Percentiles rank a stretch among this genome's conserved stretches.
Conservation (phyloP, 1,284 basidiomycete species). For the Boletellus deceptivus region DNA sequence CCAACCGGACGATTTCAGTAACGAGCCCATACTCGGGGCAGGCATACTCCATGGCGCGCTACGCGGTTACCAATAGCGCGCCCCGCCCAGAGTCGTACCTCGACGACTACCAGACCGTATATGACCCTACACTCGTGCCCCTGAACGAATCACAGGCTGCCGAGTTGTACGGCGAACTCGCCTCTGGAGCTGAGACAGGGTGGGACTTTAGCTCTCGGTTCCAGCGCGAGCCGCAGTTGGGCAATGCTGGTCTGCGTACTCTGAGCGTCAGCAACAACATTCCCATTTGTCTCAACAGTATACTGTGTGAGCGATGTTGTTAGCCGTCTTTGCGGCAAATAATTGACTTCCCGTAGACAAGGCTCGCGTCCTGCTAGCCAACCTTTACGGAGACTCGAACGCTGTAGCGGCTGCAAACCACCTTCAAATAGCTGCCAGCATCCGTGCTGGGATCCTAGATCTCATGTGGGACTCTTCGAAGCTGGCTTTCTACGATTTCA, state of each 20-base stretch:
- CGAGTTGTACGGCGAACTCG: constrained; percentile 85
- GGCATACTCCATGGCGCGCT: constrained; percentile 68
- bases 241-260: constrained; percentile 60
- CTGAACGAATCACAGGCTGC: constrained; percentile 61
- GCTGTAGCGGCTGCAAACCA: constrained; percentile 51
- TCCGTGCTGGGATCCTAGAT: constrained; percentile 76
- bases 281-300: constrained; percentile 81
- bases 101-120: constrained; percentile 75
- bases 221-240: constrained; percentile 44
- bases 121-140: constrained; percentile 53
- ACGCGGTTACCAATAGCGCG: constrained; percentile 77
- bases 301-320: constrained; percentile 61
- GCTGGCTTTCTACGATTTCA: constrained; percentile 89
- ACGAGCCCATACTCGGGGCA: constrained; percentile 71
- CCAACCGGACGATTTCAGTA: constrained; percentile 72
- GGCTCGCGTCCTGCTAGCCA: constrained; percentile 60
- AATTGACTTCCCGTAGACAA: constrained; percentile 46
- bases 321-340: neutral
- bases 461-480: constrained; percentile 82
- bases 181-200: constrained; percentile 60
- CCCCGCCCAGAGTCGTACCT: constrained; percentile 87
- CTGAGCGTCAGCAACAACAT: constrained; percentile 71
- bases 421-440: constrained; percentile 51
- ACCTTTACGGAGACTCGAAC: constrained; percentile 58
- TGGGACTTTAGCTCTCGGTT: constrained; percentile 37